phyloP scores from a whole-genome alignment of 306 rosid species.

The Lathyrus sativus region DNA sequence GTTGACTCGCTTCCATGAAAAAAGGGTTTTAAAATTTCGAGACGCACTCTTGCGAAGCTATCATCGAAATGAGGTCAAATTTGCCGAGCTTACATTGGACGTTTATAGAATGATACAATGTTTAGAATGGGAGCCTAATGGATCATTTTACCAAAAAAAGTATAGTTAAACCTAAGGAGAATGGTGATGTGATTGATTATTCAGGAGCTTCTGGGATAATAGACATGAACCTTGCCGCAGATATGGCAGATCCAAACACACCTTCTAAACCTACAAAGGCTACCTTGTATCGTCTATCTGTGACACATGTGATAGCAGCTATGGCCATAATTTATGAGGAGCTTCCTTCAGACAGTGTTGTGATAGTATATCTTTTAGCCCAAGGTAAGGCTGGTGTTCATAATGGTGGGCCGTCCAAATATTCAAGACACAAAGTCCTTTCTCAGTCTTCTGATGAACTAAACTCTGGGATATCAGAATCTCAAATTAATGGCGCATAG shows the following conservation, averaged over 20 bases:
- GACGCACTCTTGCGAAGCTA: conserved; percentile 85
- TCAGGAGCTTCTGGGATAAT: conserved; percentile 90
- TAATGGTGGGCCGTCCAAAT: conserved; percentile 69
- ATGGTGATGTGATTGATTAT: conserved; percentile 65
- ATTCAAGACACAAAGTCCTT: conserved; percentile 53
- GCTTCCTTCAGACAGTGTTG: conserved; percentile 80
- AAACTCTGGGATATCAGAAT: conserved; percentile 53
- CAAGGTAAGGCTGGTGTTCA: conserved; percentile 73
- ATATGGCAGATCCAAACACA: conserved; percentile 80
- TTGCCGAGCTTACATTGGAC: conserved; percentile 93
- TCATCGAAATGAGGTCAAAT: conserved; percentile 96
- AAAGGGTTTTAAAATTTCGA: conserved; percentile 81
- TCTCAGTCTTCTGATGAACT: conserved; percentile 58
- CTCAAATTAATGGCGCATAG: conserved; percentile 59
- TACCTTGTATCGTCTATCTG: conserved; percentile 82
- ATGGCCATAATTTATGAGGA: conserved; percentile 97
- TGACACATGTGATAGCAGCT: conserved; percentile 87
- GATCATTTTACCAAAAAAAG: conserved; percentile 72
- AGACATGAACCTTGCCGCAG: conserved; percentile 80
- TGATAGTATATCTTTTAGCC: conserved; percentile 84
- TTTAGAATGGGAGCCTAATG: conserved; percentile 98
- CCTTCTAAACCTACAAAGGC: conserved; percentile 95
- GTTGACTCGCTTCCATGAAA: conserved; percentile 96
- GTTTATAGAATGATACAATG: conserved; percentile 89
- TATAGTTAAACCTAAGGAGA: conserved; percentile 60